A percentile compares a stretch with the other conserved stretches of the same genome.
These are phyloP conservation scores for Mycena kentingensis DNA, from an alignment of 768 basidiomycete species.

Conservation along the genomic window DNA sequence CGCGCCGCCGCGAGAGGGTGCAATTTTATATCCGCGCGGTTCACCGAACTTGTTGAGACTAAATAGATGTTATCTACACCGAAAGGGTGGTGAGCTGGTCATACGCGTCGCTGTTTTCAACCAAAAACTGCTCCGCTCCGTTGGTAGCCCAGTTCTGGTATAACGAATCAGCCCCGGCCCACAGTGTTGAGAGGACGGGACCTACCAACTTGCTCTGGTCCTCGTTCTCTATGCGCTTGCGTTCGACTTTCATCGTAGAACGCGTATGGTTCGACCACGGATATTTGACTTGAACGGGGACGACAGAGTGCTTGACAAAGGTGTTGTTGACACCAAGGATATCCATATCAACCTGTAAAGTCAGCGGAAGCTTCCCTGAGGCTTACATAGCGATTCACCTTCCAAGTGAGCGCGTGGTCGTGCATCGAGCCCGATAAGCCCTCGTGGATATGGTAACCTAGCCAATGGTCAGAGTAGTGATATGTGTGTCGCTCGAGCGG, in stretches of 20 bases:
- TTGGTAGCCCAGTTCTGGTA: slow-evolving; percentile 38
- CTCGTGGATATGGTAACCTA: slow-evolving; percentile 24
- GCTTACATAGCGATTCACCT: slow-evolving; percentile 20
- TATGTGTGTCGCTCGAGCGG: not conserved
- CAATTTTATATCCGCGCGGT: slow-evolving; percentile 49
- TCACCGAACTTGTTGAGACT: slow-evolving; percentile 48
- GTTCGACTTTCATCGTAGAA: slow-evolving; percentile 34
- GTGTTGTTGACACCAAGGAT: slow-evolving; percentile 53
- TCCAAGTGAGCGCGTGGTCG: slow-evolving; percentile 58
- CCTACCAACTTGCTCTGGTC: slow-evolving; percentile 43
- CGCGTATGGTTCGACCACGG: slow-evolving; percentile 47
- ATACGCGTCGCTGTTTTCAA: slow-evolving; percentile 43
- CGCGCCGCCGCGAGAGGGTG: slow-evolving; percentile 39
- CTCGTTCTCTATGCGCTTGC: slow-evolving; percentile 45
- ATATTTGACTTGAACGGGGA: slow-evolving; percentile 42
- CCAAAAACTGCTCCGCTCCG: slow-evolving; percentile 47
- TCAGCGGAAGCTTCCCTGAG: not conserved
- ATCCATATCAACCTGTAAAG: slow-evolving; percentile 50
- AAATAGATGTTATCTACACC: not conserved
- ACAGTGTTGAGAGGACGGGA: not conserved
- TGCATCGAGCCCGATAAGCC: slow-evolving; percentile 46
- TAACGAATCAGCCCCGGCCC: not conserved
- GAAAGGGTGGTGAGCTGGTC: too few species aligned
- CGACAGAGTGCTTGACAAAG: slow-evolving; percentile 46
- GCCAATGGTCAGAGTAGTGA: not conserved